phyloP scores from a whole-genome alignment of 306 rosid species.

The Casuarina glauca region DNA sequence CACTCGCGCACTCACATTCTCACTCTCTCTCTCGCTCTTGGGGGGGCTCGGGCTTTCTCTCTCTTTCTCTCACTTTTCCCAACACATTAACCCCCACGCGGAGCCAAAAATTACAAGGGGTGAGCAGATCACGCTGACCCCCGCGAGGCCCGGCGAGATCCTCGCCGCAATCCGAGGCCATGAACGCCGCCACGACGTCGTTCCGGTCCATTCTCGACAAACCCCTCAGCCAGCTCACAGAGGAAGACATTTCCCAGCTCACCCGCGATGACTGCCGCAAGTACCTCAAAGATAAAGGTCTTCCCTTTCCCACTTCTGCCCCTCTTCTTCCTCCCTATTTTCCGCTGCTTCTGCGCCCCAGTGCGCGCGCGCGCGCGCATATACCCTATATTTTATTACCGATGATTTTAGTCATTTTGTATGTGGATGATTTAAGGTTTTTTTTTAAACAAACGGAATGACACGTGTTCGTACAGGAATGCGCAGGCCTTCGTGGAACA shows the following conservation, averaged over 20 bases:
- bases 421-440: neutral
- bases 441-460: neutral
- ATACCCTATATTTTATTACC: neutral
- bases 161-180: constrained; percentile 44
- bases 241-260: constrained; percentile 99
- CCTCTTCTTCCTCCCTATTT: constrained; percentile 40
- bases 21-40: neutral
- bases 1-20: constrained; percentile 6
- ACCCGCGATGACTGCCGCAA: constrained; percentile 99
- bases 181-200: constrained; percentile 68
- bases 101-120: constrained; percentile 8
- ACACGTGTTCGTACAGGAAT: constrained; percentile 97
- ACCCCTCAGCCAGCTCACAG: constrained; percentile 88
- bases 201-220: constrained; percentile 84
- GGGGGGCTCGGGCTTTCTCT: neutral
- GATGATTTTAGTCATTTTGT: too few relatives aligned
- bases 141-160: constrained; percentile 9
- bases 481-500: constrained; percentile 99
- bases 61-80: constrained; percentile 5
- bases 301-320: constrained; percentile 30
- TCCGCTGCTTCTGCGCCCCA: constrained; percentile 40
- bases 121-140: neutral
- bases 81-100: constrained; percentile 18
- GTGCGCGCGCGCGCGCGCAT: too few relatives aligned
- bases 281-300: constrained; percentile 93